Evolutionary conservation across 306 rosid species (phyloP).

Genomic region (Pachyrhizus erosus): DNA sequence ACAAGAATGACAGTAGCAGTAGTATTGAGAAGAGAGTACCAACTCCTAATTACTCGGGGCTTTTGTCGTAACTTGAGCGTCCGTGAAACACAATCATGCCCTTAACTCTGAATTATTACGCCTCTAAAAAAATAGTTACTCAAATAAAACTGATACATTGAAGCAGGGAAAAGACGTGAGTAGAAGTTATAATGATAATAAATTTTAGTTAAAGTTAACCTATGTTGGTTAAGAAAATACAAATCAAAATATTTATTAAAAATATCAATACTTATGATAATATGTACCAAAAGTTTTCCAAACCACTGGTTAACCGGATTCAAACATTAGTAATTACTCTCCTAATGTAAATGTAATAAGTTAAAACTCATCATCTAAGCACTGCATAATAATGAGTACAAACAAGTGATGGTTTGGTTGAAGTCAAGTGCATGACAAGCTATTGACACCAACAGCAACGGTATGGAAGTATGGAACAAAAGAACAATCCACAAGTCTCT

Average conservation of each 20-base stretch:
- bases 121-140: not conserved
- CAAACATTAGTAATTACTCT: not conserved
- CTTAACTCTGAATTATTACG: not conserved
- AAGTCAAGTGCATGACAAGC: constrained; percentile 35
- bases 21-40: not conserved
- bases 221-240: not conserved
- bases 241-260: not conserved
- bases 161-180: not conserved
- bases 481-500: not conserved
- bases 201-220: not conserved
- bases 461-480: not conserved
- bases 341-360: not conserved
- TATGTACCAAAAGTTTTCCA: not conserved
- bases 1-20: not conserved
- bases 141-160: not conserved
- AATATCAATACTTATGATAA: not conserved
- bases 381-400: not conserved
- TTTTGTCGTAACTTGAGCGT: not conserved
- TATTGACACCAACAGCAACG: constrained; percentile 30
- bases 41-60: not conserved
- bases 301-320: not conserved
- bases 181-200: not conserved
- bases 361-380: not conserved
- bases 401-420: constrained; percentile 11
- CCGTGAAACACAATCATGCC: not conserved